A percentile compares a stretch with the other conserved stretches of the same genome.
Evolutionary conservation across 75 land plant genomes (phyloP).

Genomic region (Selaginella moellendorffii): DNA sequence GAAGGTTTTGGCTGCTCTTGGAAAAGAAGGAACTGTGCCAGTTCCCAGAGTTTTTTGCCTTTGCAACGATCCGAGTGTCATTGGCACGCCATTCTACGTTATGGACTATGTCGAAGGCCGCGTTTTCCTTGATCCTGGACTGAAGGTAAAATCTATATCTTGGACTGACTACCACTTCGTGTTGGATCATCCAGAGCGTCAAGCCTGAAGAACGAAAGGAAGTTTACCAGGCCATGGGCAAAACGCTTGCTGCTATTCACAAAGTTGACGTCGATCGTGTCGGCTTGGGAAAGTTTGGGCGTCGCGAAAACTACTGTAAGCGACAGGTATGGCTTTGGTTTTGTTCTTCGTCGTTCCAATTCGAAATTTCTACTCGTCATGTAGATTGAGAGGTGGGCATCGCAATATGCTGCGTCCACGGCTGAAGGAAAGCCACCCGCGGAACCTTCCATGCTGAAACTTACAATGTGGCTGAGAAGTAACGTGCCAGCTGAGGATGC

Average conservation of each 20-base stretch:
- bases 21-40: slow-evolving; percentile 53
- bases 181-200: slow-evolving; percentile 13
- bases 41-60: slow-evolving; percentile 81
- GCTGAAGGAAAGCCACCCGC: slow-evolving; percentile 64
- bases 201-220: slow-evolving; percentile 43
- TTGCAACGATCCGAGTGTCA: slow-evolving; percentile 71
- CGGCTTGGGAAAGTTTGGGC: slow-evolving; percentile 64
- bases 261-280: slow-evolving; percentile 57
- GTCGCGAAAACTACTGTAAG: slow-evolving; percentile 68
- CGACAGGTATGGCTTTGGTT: slow-evolving; percentile 91
- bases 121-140: slow-evolving; percentile 50
- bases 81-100: slow-evolving; percentile 92
- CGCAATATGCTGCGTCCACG: slow-evolving; percentile 78
- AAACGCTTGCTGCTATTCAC: slow-evolving; percentile 64
- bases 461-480: slow-evolving; percentile 55
- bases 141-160: slow-evolving; percentile 52
- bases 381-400: slow-evolving; percentile 93
- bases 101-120: slow-evolving; percentile 95
- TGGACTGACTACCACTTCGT: too few species aligned
- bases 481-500: slow-evolving; percentile 73
- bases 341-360: too few species aligned
- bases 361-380: too few species aligned
- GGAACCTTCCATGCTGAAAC: slow-evolving; percentile 61
- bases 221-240: slow-evolving; percentile 60
- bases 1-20: slow-evolving; percentile 81